These are phyloP conservation scores for Histomonas meleagridis DNA, from an alignment of 208 protist genomes.

Conservation along the genomic window DNA sequence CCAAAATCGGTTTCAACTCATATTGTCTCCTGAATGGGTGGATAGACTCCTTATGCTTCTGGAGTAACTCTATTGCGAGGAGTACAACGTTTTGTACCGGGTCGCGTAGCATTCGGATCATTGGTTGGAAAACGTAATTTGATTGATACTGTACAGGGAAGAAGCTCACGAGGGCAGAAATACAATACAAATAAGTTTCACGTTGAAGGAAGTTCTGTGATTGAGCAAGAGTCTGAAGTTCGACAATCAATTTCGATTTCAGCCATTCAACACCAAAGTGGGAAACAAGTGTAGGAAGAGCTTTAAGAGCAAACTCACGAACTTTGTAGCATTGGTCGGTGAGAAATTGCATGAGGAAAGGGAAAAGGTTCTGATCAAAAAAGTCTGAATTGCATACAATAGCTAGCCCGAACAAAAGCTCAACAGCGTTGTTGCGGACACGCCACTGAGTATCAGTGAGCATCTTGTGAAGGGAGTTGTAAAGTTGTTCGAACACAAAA, in stretches of 20 bases:
- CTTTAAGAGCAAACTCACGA: not conserved
- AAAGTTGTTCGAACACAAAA: slow-evolving; percentile 9
- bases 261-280: slow-evolving; percentile 5
- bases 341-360: not conserved
- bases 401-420: slow-evolving; percentile 7
- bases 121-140: slow-evolving; percentile 31
- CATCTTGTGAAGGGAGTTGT: slow-evolving; percentile 4
- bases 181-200: not conserved
- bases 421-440: slow-evolving; percentile 7
- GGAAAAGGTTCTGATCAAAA: not conserved
- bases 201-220: slow-evolving; percentile 1
- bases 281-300: not conserved
- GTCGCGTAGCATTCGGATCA: slow-evolving; percentile 25
- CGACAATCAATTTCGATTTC: not conserved
- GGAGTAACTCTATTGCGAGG: not conserved
- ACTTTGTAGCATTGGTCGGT: not conserved
- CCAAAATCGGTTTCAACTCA: not conserved
- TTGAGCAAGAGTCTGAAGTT: not conserved
- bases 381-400: not conserved
- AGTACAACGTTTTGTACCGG: not conserved
- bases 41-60: not conserved
- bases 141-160: slow-evolving; percentile 24
- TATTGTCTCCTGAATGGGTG: slow-evolving; percentile 30
- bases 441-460: not conserved
- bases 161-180: not conserved